phyloP scores from a whole-genome alignment of 495 filamentous ascomycete species.

The Apodospora peruviana region DNA sequence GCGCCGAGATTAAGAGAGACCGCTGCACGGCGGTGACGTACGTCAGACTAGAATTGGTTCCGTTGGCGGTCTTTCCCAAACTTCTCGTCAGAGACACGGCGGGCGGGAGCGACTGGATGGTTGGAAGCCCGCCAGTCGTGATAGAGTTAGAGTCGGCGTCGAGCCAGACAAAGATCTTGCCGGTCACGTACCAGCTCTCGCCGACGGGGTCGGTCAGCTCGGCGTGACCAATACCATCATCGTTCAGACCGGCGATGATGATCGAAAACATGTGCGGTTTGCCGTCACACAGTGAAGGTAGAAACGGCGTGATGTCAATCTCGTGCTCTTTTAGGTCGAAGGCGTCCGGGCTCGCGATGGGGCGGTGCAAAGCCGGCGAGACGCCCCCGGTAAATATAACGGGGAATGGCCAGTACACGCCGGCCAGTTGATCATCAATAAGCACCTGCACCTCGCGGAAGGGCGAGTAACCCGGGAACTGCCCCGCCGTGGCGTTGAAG shows the following conservation, averaged over 20 bases:
- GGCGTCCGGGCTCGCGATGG: conserved; percentile 78
- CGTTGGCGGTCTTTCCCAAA: conserved; percentile 38
- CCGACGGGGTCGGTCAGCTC: conserved; percentile 55
- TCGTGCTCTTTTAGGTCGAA: conserved; percentile 79
- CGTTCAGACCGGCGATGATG: conserved; percentile 57
- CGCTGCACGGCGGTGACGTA: conserved; percentile 58
- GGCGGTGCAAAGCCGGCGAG: conserved; percentile 74
- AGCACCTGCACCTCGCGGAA: conserved; percentile 80
- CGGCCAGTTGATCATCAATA: conserved; percentile 70
- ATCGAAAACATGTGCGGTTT: conserved; percentile 66
- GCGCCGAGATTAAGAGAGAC: conserved; percentile 48
- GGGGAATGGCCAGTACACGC: conserved; percentile 80
- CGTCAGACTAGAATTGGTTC: conserved; percentile 55
- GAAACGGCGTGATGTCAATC: conserved; percentile 77
- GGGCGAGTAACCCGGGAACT: conserved; percentile 65
- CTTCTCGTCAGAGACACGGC: conserved; percentile 29
- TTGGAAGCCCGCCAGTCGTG: conserved; percentile 42
- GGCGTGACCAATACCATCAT: conserved; percentile 15
- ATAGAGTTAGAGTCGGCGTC: conserved; percentile 40
- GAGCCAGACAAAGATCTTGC: conserved; percentile 74
- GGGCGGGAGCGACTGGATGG: conserved; percentile 20
- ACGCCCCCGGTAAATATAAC: conserved; percentile 87
- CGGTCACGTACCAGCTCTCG: conserved; percentile 74
- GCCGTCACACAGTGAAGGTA: conserved; percentile 64
- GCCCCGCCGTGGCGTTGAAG: conserved; percentile 52